Conservation (phyloP, 768 basidiomycete genomes). For the Termitomyces sp. region DNA sequence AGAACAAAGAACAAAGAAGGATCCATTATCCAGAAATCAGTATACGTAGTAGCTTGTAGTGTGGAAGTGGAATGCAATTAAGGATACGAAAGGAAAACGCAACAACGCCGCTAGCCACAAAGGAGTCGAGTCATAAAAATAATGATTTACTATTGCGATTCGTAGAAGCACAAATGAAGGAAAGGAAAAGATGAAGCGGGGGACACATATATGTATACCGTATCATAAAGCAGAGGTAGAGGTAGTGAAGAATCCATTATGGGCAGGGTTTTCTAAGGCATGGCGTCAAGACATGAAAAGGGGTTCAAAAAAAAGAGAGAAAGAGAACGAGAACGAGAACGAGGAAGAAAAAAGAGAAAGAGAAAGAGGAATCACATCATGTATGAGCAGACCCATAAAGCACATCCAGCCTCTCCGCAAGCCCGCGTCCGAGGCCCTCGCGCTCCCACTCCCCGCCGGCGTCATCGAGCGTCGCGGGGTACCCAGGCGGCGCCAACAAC, state of each 20-base stretch:
- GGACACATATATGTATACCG: neutral
- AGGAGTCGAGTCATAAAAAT: neutral
- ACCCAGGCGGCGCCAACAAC: neutral
- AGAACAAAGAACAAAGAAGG: too few species aligned
- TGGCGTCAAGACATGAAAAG: neutral
- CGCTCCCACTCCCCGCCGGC: constrained; percentile 81
- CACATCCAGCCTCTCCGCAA: constrained; percentile 76
- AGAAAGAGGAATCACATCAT: neutral
- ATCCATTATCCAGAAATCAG: neutral
- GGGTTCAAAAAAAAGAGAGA: neutral
- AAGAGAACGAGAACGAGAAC: too few species aligned
- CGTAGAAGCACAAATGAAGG: neutral
- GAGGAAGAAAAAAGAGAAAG: neutral
- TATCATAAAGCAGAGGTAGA: neutral
- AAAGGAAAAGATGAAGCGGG: neutral
- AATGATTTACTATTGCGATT: neutral
- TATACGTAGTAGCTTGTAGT: neutral
- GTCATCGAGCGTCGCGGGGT: constrained; percentile 38
- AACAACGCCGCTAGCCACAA: neutral
- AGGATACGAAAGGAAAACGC: neutral
- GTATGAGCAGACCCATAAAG: constrained; percentile 9
- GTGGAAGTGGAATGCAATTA: neutral
- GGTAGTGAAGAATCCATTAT: neutral
- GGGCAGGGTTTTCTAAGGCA: neutral
- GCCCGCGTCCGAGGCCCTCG: constrained; percentile 74